Evolutionary conservation across 257 asterid genomes (phyloP).

Genomic region (Solanum pimpinellifolium): DNA sequence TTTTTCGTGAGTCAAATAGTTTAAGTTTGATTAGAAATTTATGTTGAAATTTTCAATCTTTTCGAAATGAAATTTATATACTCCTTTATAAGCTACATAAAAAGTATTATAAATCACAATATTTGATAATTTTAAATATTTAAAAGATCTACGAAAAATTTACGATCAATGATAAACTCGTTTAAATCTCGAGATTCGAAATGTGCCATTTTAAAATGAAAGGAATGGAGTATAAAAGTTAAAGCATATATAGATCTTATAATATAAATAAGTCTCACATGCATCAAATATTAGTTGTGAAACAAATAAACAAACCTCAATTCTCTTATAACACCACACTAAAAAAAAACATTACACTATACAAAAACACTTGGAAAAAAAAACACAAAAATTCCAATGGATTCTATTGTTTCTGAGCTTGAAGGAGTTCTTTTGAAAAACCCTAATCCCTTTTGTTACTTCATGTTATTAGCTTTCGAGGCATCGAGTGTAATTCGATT

Average conservation of each 20-base stretch:
- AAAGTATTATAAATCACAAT: too few relatives aligned
- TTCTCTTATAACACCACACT: constrained; percentile 14
- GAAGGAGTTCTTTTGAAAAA: constrained; percentile 68
- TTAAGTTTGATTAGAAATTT: too few relatives aligned
- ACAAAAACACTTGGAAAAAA: constrained; percentile 5
- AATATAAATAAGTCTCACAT: constrained; percentile 4
- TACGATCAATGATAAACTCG: rapidly evolving
- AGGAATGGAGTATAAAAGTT: background rate
- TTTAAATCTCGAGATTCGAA: too few relatives aligned
- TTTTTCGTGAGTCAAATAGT: rapidly evolving
- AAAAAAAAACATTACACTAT: constrained; percentile 17
- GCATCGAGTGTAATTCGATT: constrained; percentile 53
- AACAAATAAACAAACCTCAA: constrained; percentile 32
- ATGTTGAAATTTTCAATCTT: rapidly evolving
- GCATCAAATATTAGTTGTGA: constrained; percentile 23
- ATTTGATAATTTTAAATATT: too few relatives aligned
- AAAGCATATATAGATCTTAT: background rate
- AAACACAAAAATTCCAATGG: constrained; percentile 12
- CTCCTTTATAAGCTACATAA: too few relatives aligned
- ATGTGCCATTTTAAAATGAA: too few relatives aligned
- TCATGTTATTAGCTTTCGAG: constrained; percentile 60
- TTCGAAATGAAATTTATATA: too few relatives aligned
- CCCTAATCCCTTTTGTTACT: constrained; percentile 40
- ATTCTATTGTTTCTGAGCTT: constrained; percentile 44
- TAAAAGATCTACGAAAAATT: too few relatives aligned